A percentile compares a stretch with the other conserved stretches of the same genome.
phyloP scores from a whole-genome alignment of 495 filamentous ascomycete species.

The Pseudevernia furfuracea region DNA sequence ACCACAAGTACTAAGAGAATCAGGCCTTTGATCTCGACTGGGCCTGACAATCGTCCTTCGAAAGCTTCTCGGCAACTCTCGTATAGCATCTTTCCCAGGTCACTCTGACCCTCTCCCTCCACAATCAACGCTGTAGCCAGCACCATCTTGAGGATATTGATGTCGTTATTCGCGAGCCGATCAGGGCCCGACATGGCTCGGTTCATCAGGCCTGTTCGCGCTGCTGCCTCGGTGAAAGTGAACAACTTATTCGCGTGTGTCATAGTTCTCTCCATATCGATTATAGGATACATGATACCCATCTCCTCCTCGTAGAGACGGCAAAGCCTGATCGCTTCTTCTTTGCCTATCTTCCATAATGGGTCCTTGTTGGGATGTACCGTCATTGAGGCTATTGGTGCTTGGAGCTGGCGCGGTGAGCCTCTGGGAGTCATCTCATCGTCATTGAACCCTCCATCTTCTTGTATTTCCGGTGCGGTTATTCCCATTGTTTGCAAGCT shows the following conservation, averaged over 20 bases:
- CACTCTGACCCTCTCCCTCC: conserved; percentile 68
- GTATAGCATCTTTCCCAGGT: conserved; percentile 61
- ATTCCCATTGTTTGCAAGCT: conserved; percentile 89
- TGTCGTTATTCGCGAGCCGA: conserved; percentile 57
- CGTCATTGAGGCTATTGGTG: conserved; percentile 29
- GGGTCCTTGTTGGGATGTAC: conserved; percentile 55
- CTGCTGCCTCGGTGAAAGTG: conserved; percentile 62
- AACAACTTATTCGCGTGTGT: conserved; percentile 58
- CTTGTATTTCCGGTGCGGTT: conserved; percentile 37
- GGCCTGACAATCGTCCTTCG: conserved; percentile 59
- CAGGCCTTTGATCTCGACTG: conserved; percentile 58
- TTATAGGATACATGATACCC: conserved; percentile 78
- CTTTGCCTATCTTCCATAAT: conserved; percentile 64
- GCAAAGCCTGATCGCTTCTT: conserved; percentile 69
- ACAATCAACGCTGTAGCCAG: conserved; percentile 65
- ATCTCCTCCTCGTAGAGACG: conserved; percentile 75
- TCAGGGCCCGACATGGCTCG: conserved; percentile 49
- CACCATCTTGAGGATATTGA: conserved; percentile 68
- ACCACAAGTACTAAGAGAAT: conserved; percentile 66
- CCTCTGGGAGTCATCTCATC: conserved; percentile 44
- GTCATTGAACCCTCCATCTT: conserved; percentile 53
- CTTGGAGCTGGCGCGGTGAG: conserved; percentile 45
- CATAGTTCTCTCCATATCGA: conserved; percentile 60
- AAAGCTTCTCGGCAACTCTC: conserved; percentile 60
- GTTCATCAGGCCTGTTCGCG: conserved; percentile 50